phyloP scores from a whole-genome alignment of 2,329 filamentous ascomycete species.

The Ophiocordyceps polyrhachis-furcata region DNA sequence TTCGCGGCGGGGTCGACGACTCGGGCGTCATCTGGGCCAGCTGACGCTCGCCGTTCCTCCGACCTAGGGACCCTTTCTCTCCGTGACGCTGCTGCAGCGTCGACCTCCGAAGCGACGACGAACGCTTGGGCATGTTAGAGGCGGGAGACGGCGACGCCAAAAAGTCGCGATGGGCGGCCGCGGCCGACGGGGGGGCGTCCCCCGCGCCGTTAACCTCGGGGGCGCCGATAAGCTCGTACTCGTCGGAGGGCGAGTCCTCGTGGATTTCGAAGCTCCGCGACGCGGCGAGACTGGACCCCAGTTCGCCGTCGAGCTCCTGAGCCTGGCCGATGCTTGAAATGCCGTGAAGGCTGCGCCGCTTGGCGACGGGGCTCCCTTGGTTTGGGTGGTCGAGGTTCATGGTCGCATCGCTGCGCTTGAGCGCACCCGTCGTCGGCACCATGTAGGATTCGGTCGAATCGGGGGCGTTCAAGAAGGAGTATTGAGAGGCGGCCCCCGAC shows the following conservation, averaged over 20 bases:
- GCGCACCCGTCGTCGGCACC: slow-evolving; percentile 44
- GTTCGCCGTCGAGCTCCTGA: slow-evolving; percentile 47
- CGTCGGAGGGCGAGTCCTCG: slow-evolving; percentile 23
- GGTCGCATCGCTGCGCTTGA: slow-evolving; percentile 80
- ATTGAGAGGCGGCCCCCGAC: slow-evolving; percentile 28
- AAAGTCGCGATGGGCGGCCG: slow-evolving; percentile 17
- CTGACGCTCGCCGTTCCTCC: slow-evolving; percentile 37
- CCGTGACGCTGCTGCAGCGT: slow-evolving; percentile 71
- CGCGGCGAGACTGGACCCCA: slow-evolving; percentile 37
- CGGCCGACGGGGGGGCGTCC: slow-evolving; percentile 5
- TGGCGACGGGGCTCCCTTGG: slow-evolving; percentile 72
- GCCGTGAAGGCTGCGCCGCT: slow-evolving; percentile 73
- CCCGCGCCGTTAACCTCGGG: slow-evolving; percentile 4
- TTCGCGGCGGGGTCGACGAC: slow-evolving; percentile 37
- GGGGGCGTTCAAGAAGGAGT: slow-evolving; percentile 29
- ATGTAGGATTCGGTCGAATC: slow-evolving; percentile 20
- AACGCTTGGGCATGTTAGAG: slow-evolving; percentile 42
- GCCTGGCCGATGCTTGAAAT: slow-evolving; percentile 39
- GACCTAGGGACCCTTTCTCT: slow-evolving; percentile 45
- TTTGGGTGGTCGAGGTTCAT: slow-evolving; percentile 71
- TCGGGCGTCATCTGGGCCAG: slow-evolving; percentile 33
- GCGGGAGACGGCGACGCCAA: slow-evolving; percentile 26
- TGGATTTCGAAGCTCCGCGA: slow-evolving; percentile 31
- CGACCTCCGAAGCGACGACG: slow-evolving; percentile 65
- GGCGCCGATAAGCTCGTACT: slow-evolving; percentile 33